Evolutionary conservation across 371 early-diverging fungal genomes (phyloP), one percentile per base, ranked within the genome.

Genomic region (Massospora cicadina): DNA sequence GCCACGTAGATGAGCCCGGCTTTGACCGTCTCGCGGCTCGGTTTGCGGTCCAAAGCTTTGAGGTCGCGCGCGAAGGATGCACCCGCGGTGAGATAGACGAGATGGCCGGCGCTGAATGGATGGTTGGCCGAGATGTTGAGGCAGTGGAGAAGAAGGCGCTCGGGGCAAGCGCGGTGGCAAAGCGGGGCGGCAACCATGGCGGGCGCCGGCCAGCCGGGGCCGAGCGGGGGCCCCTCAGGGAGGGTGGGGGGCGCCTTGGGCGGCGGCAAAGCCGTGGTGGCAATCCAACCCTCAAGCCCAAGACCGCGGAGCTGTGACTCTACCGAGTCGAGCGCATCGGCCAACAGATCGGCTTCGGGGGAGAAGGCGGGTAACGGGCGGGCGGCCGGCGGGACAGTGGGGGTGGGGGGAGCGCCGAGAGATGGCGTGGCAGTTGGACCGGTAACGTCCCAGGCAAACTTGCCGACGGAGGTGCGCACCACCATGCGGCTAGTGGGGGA

Each of bases 1-100:
- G 81, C 90, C n/a, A 97, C 93, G 73, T 95, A 97, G 1, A 95
- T 70, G 0, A 95, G 66, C 0, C 89, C 98, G 53, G 93, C 77
- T 65, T 97, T 95, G 71, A 92, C 82, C 0, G 82, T 83, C 70
- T 95, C 95, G 1, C 89, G 83, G 2, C 61, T 66, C 27, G 2
- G 28, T 60, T 76, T 66, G 3, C 55, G 13, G 55, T 66, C 66
- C 26, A 66, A 54, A 21, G 54, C 66, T 28, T 54, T 60, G 21
- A 66, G 24, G 61, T 66, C 66, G 7, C 66, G 33, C 1, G 55
- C 29, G n/a, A 66, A 61, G 1, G 66, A 21, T 24, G 26, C 24
- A 2, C 58, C 55, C 2, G 23, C 17, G 3, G 43, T 54, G 30
- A 66, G 55, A 7, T 7, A 32, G 1, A 59, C 53, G 24, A 66